These are phyloP conservation scores for Tympanopsis confertula DNA, from an alignment of 2,329 filamentous ascomycete genomes.

Conservation along the genomic window DNA sequence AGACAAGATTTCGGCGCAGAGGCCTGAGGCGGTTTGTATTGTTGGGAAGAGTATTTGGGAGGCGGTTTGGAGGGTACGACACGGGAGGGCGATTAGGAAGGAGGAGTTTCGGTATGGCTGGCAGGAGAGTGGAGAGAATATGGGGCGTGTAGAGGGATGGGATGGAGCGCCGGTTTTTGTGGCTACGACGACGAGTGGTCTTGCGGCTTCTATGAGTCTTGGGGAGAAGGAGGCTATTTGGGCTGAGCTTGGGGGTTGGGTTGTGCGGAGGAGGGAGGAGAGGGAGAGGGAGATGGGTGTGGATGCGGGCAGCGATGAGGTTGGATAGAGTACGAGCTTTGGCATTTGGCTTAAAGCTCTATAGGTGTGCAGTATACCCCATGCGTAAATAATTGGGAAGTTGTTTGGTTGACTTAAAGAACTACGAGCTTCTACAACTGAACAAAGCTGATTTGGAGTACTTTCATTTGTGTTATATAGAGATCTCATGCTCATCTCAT, in stretches of 20 bases:
- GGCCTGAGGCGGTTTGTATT: conserved; percentile 66
- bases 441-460: no score
- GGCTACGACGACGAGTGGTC: conserved; percentile 79
- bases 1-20: conserved; percentile 55
- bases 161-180: conserved; percentile 75
- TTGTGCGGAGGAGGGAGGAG: no score
- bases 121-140: conserved; percentile 56
- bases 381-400: no score
- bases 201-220: conserved; percentile 64
- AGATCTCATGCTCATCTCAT: no score
- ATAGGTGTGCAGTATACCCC: no score
- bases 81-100: conserved; percentile 9
- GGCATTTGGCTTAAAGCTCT: no score
- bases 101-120: conserved; percentile 73
- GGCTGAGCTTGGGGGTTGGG: conserved; percentile 76
- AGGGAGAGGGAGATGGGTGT: no score
- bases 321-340: no score
- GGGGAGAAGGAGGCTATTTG: conserved; percentile 79
- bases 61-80: conserved; percentile 61
- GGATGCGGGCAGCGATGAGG: no score
- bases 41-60: conserved; percentile 88
- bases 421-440: no score
- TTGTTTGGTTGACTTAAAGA: no score
- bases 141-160: conserved; percentile 29
- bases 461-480: no score